phyloP scores from a whole-genome alignment of 805 yeast species.

The Candida argentea region DNA sequence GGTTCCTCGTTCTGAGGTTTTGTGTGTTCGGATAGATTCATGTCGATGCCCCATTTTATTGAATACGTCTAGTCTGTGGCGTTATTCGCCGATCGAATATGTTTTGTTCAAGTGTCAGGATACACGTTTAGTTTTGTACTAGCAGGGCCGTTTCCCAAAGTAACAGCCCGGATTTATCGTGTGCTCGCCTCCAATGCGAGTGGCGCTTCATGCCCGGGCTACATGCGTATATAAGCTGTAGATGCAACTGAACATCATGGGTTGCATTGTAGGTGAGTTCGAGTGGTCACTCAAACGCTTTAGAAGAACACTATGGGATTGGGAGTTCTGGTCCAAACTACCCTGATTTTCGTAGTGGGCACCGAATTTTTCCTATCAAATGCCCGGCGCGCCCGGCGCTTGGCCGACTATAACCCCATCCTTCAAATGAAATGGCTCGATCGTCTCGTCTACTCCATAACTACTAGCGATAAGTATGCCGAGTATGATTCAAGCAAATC shows the following conservation, averaged over 20 bases:
- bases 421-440: no score
- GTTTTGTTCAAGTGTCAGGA: conserved; percentile 22
- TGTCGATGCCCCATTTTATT: conserved; percentile 4
- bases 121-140: conserved; percentile 17
- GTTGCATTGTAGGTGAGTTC: no score
- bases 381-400: no score
- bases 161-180: conserved; percentile 37
- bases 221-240: no score
- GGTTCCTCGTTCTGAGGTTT: conserved; percentile 15
- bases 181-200: conserved; percentile 23
- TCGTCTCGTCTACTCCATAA: conserved; percentile 53
- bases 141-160: conserved; percentile 25
- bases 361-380: no score
- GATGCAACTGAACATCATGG: no score
- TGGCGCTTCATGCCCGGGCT: conserved; percentile 43
- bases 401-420: no score
- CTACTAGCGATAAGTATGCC: conserved; percentile 62
- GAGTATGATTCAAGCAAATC: conserved; percentile 46
- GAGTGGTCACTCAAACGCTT: no score
- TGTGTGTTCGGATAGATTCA: conserved; percentile 1
- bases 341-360: no score
- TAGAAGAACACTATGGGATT: no score
- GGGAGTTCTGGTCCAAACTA: no score
- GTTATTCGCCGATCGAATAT: conserved; percentile 6
- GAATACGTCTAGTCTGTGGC: conserved; percentile 9